phyloP scores from a whole-genome alignment of 768 basidiomycete genomes.

The Tulasnella sp. region DNA sequence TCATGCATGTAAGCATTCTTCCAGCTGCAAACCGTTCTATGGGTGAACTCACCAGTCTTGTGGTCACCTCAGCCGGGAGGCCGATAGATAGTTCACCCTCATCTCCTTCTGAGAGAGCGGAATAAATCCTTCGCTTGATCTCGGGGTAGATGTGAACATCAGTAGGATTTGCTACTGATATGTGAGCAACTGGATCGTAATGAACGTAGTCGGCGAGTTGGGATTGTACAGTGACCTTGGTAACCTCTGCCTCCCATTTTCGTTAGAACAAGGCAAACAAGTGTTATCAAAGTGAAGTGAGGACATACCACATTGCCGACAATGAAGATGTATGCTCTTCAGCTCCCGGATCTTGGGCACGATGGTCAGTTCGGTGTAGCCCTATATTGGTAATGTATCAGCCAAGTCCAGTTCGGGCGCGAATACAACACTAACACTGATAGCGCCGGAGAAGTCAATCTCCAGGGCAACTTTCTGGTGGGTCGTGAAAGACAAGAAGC shows the following conservation, averaged over 20 bases:
- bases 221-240: slow-evolving; percentile 60
- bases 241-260: slow-evolving; percentile 40
- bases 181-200: slow-evolving; percentile 58
- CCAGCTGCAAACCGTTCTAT: background rate
- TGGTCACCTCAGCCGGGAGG: slow-evolving; percentile 59
- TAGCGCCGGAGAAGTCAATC: slow-evolving; percentile 78
- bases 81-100: slow-evolving; percentile 91
- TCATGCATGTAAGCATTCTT: background rate
- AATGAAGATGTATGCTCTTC: slow-evolving; percentile 76
- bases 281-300: slow-evolving; percentile 8
- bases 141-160: slow-evolving; percentile 88
- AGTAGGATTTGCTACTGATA: slow-evolving; percentile 51
- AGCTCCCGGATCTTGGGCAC: slow-evolving; percentile 70
- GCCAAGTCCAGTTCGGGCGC: background rate
- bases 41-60: slow-evolving; percentile 47
- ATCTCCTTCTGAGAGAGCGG: slow-evolving; percentile 80
- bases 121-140: slow-evolving; percentile 82
- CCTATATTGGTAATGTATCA: slow-evolving; percentile 35
- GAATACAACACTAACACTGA: slow-evolving; percentile 50
- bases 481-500: slow-evolving; percentile 53
- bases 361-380: slow-evolving; percentile 87
- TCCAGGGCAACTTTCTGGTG: slow-evolving; percentile 94
- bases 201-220: slow-evolving; percentile 68
- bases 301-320: slow-evolving; percentile 70
- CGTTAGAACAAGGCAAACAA: slow-evolving; percentile 19